phyloP scores from a whole-genome alignment of 345 rosid genomes.

The Murraya paniculata region DNA sequence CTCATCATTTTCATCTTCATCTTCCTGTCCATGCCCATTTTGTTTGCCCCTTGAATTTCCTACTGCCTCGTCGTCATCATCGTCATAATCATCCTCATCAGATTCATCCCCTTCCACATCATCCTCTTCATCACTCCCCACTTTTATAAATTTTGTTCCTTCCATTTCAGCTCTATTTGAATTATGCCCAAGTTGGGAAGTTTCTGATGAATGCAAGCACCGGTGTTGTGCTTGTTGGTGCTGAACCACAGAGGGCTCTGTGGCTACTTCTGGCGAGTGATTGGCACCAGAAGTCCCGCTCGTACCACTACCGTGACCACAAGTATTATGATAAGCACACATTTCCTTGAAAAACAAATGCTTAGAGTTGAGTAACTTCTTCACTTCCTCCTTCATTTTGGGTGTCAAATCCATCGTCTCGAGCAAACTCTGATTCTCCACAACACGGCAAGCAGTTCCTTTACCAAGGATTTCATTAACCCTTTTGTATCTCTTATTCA shows the following conservation, averaged over 20 bases:
- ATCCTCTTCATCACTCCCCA: conserved; percentile 50
- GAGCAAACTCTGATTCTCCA: conserved; percentile 83
- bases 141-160: conserved; percentile 36
- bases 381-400: conserved; percentile 81
- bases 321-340: conserved; percentile 96
- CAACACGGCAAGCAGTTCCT: conserved; percentile 89
- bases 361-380: conserved; percentile 80
- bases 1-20: conserved; percentile 43
- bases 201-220: conserved; percentile 56
- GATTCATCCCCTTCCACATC: conserved; percentile 37
- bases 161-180: conserved; percentile 31
- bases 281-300: conserved; percentile 26
- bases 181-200: conserved; percentile 19
- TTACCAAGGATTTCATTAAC: conserved; percentile 91
- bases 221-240: conserved; percentile 35
- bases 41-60: conserved; percentile 38
- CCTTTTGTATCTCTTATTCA: conserved; percentile 96
- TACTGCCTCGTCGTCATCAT: conserved; percentile 39
- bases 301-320: conserved; percentile 48
- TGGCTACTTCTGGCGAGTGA: conserved; percentile 38
- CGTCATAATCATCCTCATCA: conserved; percentile 41
- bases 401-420: conserved; percentile 73
- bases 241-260: conserved; percentile 33
- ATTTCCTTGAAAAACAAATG: conserved; percentile 92
- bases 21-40: conserved; percentile 36